phyloP scores from a whole-genome alignment of 2,329 filamentous ascomycete genomes.

The Colletotrichum sp. region DNA sequence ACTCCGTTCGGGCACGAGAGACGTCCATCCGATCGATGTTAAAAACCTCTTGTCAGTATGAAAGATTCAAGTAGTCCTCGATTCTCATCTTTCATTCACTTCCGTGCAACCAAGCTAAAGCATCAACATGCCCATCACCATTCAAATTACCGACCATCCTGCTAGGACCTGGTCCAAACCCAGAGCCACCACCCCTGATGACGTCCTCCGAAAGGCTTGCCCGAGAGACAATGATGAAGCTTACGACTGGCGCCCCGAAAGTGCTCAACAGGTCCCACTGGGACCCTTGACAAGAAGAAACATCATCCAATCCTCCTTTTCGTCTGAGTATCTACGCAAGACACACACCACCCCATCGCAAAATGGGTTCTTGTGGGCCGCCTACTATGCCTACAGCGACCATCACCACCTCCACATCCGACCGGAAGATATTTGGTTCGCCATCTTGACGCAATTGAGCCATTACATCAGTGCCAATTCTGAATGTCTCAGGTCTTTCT shows the following conservation, averaged over 20 bases:
- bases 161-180: neutral
- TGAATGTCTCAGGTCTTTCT: slow-evolving; percentile 44
- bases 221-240: fast-evolving
- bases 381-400: slow-evolving; percentile 43
- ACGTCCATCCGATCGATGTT: neutral
- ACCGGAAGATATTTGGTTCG: slow-evolving; percentile 59
- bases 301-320: neutral
- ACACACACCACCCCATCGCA: neutral
- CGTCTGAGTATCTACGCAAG: neutral
- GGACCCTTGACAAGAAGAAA: neutral
- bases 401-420: slow-evolving; percentile 52
- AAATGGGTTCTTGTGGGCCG: slow-evolving; percentile 44
- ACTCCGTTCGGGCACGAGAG: neutral
- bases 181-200: neutral
- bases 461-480: slow-evolving; percentile 51
- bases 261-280: too few species aligned
- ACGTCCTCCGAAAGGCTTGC: neutral
- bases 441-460: slow-evolving; percentile 53
- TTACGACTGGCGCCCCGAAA: neutral
- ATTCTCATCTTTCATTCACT: neutral
- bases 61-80: neutral
- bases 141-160: neutral
- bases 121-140: neutral
- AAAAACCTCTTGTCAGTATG: neutral
- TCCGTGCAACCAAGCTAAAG: neutral